Evolutionary conservation across 768 basidiomycete genomes (phyloP).

Genomic region (Xanthoconium purpureum): DNA sequence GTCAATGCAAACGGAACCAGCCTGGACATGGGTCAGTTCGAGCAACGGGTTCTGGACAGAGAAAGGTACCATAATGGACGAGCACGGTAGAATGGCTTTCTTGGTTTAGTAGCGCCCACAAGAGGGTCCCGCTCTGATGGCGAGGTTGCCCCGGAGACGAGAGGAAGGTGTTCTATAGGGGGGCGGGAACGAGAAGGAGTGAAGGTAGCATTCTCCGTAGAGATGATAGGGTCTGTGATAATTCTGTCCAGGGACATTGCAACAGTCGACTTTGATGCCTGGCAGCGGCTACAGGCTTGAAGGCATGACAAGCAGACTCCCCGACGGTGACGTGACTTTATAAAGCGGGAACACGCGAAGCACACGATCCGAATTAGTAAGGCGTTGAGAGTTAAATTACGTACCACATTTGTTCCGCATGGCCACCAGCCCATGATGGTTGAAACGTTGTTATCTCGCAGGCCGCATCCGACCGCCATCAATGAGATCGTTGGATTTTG

Average conservation of each 20-base stretch:
- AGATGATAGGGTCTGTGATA: slow-evolving; percentile 34
- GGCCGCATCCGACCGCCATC: neutral
- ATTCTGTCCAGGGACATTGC: slow-evolving; percentile 32
- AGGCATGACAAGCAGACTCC: slow-evolving; percentile 9
- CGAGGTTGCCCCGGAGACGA: slow-evolving; percentile 3
- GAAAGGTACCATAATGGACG: slow-evolving; percentile 44
- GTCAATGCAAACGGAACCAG: slow-evolving; percentile 67
- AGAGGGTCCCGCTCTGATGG: slow-evolving; percentile 35
- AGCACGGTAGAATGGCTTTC: slow-evolving; percentile 50
- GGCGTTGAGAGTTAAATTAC: slow-evolving; percentile 6
- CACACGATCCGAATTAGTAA: slow-evolving; percentile 18
- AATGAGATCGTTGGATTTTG: neutral
- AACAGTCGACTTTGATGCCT: neutral
- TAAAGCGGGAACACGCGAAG: slow-evolving; percentile 21
- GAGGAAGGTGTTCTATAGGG: slow-evolving; percentile 20
- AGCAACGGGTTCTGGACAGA: neutral
- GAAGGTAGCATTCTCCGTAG: slow-evolving; percentile 31
- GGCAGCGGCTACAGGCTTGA: neutral
- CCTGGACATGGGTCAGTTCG: slow-evolving; percentile 39
- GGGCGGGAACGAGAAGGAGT: slow-evolving; percentile 19
- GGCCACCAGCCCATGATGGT: slow-evolving; percentile 6
- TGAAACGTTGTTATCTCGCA: neutral
- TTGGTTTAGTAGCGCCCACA: slow-evolving; percentile 23
- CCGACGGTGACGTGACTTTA: slow-evolving; percentile 15
- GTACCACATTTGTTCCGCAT: slow-evolving; percentile 16